Base-by-base conservation (phyloP, 2,329 filamentous ascomycete species). In the Bipolaris victoriae region DNA sequence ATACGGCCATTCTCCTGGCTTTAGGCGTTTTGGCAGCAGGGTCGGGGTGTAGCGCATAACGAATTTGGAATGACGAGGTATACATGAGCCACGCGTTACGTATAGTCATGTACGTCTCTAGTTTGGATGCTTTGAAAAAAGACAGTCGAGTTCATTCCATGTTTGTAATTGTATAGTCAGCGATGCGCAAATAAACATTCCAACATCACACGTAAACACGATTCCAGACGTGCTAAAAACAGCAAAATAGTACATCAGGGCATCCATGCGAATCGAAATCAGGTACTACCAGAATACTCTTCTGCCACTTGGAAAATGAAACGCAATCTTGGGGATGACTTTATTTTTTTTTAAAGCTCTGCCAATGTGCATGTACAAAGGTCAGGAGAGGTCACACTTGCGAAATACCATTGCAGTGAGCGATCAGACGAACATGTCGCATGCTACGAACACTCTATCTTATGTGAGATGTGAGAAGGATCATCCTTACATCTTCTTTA, bases 11-110 rank as follows among this genome's bases (percentile, higher is more conserved):
- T 51, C 35, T 48, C 26, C 37, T n/a, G 36, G 46, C 49, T 56
- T 49, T 18, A 46, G 47, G 60, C 58, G 51, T 63, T 52, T 36
- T 22, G 37, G 48, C 22, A 18, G 51, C 26, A 53, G 36, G 24
- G 51, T 55, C n/a, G 47, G 46, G 16, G 33, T 44, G 24, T 10
- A 33, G 9, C 11, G 22, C 16, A 47, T 40, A 39, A 52, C 39
- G 49, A 45, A 15, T 29, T 11, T 16, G 33, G 29, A 49, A 36
- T 36, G 10, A 24, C 3, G 22, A 44, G n/a, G 16, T 10, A 22
- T 5, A 47, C 48, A 15, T 31, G 5, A 52, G 46, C 49, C 20
- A 54, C 6, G 57, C 5, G 16, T 26, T 35, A 36, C 9, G 22
- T 33, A 11, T 33, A 46, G 29, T 15, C 9, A 46, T 20, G 29